Evolutionary conservation across 176 grass and related monocot genomes (phyloP), one percentile per base, ranked within the genome.

Genomic region (Musa schizocarpa): DNA sequence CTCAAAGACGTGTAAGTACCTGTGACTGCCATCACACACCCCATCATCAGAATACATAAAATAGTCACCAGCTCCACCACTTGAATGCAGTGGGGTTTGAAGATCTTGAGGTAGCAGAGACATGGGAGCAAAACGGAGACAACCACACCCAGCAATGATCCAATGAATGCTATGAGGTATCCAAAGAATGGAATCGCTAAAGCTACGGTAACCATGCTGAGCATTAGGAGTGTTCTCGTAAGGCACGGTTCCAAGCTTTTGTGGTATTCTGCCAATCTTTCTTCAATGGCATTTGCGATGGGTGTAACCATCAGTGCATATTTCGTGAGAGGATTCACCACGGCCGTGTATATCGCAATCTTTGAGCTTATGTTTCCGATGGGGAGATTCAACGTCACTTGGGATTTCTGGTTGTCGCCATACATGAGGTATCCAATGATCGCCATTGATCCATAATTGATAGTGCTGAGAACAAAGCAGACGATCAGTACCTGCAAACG

Each of bases 391-490:
- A 96, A 77, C 9, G 89, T 96, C 59, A 96, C 86, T 23, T 96
- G 93, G 19, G 93, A 96, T 29, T 74, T 68, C 22, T 92, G 29
- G 5, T 86, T 82, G 48, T 82, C 17, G 1, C 93, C 93, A 25
- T 85, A 96, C 93, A 96, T 96, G 72, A 90, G 72, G 83, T 96
- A 96, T 78, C 93, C 93, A 1, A 92, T 53, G 43, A 85, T 27
- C 10, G 89, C 89, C 74, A 86, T 92, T 8, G 92, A 43, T 19
- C 83, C 93, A 5, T 92, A 92, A 48, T 74, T 87, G 54, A 96
- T 11, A 26, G 89, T 88, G 81, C 87, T 89, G 69, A 92, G 56
- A 27, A 75, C 51, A 73, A 96, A 96, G 55, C 85, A 90, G 69
- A 82, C 16, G 70, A 92, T 54, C 73, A 96, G 61, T 34, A 90